phyloP scores from a whole-genome alignment of 139 green algal species.

The Chlamydomonas schloesseri region DNA sequence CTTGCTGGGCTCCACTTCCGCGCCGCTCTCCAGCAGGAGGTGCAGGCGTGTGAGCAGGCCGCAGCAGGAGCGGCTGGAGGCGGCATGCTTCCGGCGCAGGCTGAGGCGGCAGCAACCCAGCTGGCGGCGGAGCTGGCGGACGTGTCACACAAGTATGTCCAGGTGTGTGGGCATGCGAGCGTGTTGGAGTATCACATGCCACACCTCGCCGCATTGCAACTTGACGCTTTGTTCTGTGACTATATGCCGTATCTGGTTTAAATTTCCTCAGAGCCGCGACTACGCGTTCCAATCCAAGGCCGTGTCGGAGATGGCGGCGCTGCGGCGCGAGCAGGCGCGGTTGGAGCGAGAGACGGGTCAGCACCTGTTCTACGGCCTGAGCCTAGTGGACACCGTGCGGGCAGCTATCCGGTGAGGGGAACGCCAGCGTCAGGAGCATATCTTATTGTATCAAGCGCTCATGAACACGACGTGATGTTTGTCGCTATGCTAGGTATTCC shows the following conservation, averaged over 20 bases:
- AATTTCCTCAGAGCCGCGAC: slow-evolving; percentile 69
- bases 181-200: too few species aligned
- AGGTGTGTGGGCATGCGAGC: slow-evolving; percentile 38
- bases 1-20: slow-evolving; percentile 38
- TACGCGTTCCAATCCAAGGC: slow-evolving; percentile 67
- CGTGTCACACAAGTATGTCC: slow-evolving; percentile 46
- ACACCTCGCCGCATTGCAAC: too few species aligned
- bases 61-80: background rate
- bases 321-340: slow-evolving; percentile 69
- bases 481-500: background rate
- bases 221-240: too few species aligned
- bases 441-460: too few species aligned
- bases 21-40: background rate
- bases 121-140: slow-evolving; percentile 20
- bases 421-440: too few species aligned
- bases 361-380: slow-evolving; percentile 73
- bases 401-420: slow-evolving; percentile 51
- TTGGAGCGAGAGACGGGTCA: slow-evolving; percentile 78
- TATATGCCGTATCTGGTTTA: too few species aligned
- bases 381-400: slow-evolving; percentile 63
- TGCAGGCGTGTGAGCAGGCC: background rate
- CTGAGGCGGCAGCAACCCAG: slow-evolving; percentile 16
- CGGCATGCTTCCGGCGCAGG: background rate
- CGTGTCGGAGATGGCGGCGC: slow-evolving; percentile 55
- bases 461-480: too few species aligned